A percentile compares a stretch with the other conserved stretches of the same genome.
Evolutionary conservation across 352 stramenopile genomes (phyloP).

Genomic region (Pythium chondricola): DNA sequence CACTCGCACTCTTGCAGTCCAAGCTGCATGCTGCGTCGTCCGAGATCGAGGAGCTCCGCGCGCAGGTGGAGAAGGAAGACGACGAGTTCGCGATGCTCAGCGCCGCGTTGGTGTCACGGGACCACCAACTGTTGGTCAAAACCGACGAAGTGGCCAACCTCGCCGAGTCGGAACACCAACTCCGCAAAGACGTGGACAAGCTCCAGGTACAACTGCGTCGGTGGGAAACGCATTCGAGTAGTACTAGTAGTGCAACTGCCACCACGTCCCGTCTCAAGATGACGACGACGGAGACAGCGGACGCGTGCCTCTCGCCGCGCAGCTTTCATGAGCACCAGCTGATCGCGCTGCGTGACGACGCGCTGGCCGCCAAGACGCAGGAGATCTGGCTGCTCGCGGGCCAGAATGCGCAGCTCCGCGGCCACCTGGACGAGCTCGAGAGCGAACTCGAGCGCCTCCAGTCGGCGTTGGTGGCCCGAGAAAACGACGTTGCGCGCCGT

Average conservation of each 20-base stretch:
- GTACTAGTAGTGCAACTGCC: no score
- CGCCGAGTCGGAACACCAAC: slow-evolving; percentile 26
- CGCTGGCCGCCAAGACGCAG: slow-evolving; percentile 57
- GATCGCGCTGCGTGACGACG: slow-evolving; percentile 66
- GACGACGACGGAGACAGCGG: slow-evolving; percentile 29
- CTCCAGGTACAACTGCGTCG: slow-evolving; percentile 28
- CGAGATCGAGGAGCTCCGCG: slow-evolving; percentile 29
- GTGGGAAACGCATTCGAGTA: no score
- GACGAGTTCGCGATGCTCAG: slow-evolving; percentile 60
- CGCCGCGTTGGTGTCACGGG: slow-evolving; percentile 43
- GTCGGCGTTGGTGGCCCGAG: slow-evolving; percentile 37
- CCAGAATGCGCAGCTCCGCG: slow-evolving; percentile 57
- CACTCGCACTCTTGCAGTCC: slow-evolving; percentile 4
- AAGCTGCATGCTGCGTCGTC: slow-evolving; percentile 17
- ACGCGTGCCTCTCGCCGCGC: slow-evolving; percentile 63
- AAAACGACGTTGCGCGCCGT: slow-evolving; percentile 49
- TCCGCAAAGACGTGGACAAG: slow-evolving; percentile 39
- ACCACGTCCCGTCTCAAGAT: no score
- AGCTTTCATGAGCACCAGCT: slow-evolving; percentile 73
- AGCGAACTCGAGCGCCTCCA: slow-evolving; percentile 57
- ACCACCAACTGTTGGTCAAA: slow-evolving; percentile 34
- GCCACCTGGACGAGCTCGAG: slow-evolving; percentile 65
- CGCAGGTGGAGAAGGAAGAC: slow-evolving; percentile 56
- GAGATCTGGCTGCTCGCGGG: slow-evolving; percentile 66
- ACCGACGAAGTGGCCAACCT: slow-evolving; percentile 24